These are phyloP conservation scores for Pythium phragmiticola DNA, from an alignment of 352 stramenopile genomes.

Conservation along the genomic window DNA sequence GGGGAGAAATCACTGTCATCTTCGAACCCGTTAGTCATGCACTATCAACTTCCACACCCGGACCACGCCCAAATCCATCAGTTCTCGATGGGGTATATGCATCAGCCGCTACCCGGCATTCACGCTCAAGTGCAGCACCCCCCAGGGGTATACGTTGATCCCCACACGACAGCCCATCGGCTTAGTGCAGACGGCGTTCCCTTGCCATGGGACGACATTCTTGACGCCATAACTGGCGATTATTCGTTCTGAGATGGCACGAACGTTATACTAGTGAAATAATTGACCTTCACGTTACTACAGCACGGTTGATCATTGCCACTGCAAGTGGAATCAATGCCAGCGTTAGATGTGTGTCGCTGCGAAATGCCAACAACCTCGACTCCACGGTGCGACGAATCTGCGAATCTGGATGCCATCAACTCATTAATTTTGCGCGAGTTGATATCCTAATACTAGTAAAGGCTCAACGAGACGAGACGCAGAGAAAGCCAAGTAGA, in stretches of 20 bases:
- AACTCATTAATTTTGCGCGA: too few species aligned
- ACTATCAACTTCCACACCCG: too few species aligned
- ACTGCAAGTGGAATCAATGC: too few species aligned
- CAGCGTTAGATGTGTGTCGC: too few species aligned
- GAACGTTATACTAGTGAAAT: not conserved
- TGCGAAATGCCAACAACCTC: too few species aligned
- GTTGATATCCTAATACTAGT: too few species aligned
- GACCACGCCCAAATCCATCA: too few species aligned
- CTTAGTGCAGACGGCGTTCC: not conserved
- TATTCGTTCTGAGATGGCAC: slow-evolving; percentile 9
- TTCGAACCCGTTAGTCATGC: not conserved
- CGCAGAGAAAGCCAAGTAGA: too few species aligned
- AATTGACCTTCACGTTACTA: not conserved
- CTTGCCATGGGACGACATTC: slow-evolving; percentile 21
- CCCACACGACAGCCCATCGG: not conserved
- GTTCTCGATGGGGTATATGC: not conserved
- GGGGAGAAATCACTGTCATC: not conserved
- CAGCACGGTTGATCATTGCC: too few species aligned
- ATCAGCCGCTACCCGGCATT: not conserved
- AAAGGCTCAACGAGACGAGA: too few species aligned
- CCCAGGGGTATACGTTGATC: not conserved
- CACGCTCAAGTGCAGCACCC: not conserved
- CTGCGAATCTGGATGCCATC: too few species aligned
- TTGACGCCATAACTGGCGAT: slow-evolving; percentile 15
- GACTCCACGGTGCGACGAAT: too few species aligned